Evolutionary conservation across 2,329 filamentous ascomycete genomes (phyloP), one percentile per base, ranked within the genome.

Genomic region (Claviceps africana): DNA sequence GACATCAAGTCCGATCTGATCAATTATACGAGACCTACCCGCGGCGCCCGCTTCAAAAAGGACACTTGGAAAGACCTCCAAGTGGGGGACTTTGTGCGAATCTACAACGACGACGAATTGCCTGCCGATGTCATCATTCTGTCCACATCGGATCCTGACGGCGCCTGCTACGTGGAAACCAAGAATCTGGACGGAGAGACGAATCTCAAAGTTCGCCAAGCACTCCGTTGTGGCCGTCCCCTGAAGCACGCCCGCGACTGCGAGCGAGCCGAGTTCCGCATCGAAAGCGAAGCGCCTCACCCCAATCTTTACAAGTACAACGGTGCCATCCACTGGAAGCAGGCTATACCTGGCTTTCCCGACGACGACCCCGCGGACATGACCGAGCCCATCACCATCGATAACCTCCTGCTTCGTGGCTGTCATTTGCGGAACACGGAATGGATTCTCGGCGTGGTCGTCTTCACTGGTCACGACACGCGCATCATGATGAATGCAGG

Each of bases 401-500:
- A 96, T 74, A 98, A 98, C 63, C 69, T 97, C 57, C 78, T 98
- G 31, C 81, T 98, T 45, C 86, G 93, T 73, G 93, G 93, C 52
- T 95, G 89, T 70, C 94, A 89, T 60, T 70, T 98, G 48, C 82
- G 90, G 58, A 98, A 97, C 66, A 98, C 93, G 0, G 90, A 97
- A 63, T 98, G 93, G 93, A 78, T 89, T 51, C 77, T 98, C 6
- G 93, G 90, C 51, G 79, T 98, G 3, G 91, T 97, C 48, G 75
- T 95, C 19, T 98, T 95, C 69, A 97, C 93, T 15, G 93, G 93
- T 35, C 83, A 90, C 63, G 91, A 98, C 66, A 95, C 91, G 35
- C 98, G 97, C 72, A 97, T 96, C 66, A 98, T 98, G 93, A 86
- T 96, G 72, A 98, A 98, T 65, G 87, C 93, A 30, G 93, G 93